Evolutionary conservation across 805 yeast genomes (phyloP), one percentile per base, ranked within the genome.

Genomic region (Kodamaea kakaduensis): DNA sequence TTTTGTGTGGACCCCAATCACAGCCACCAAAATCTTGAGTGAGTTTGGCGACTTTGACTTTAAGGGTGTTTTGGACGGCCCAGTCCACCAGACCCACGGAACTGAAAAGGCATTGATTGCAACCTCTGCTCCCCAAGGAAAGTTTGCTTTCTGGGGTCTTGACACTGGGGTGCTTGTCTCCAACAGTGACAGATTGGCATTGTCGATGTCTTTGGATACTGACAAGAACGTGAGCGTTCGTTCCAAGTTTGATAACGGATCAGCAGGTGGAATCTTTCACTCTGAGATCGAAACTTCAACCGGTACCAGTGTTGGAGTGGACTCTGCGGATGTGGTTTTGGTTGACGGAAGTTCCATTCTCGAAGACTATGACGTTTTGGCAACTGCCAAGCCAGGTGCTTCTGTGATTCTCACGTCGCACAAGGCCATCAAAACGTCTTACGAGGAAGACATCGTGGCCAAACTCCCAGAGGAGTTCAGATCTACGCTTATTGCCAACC

Each of bases 261-360:
- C 77, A 10, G 75, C 73, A 34, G 93, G 89, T 24, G 97, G 97
- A 43, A 54, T 76, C 6, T 78, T 80, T 55, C 85, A 82, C 58
- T 73, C 88, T 24, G 84, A 81, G 51, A 63, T 83, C 33, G 58
- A 67, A 17, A 61, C 72, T 5, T 33, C 45, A 1, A 16, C 15
- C 18, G 22, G 18, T 9, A 31, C 38, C 6, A 35, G 38, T 16
- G 32, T 50, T 13, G 44, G 59, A 17, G 61, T 81, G 34, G 84
- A 79, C 36, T 52, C 70, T 30, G 82, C 90, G 9, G 81, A 78
- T 47, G 67, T 83, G 15, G 73, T 78, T 5, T 52, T 85, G 33
- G 77, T 88, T 42, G 84, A 81, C 48, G 76, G 76, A 48, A 50
- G 65, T n/a, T 52, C 67, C 5, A 51, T 88, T 14, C 67, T 86